Evolutionary conservation across 768 basidiomycete genomes (phyloP), one percentile per base, ranked within the genome.

Genomic region (Suillus spraguei): DNA sequence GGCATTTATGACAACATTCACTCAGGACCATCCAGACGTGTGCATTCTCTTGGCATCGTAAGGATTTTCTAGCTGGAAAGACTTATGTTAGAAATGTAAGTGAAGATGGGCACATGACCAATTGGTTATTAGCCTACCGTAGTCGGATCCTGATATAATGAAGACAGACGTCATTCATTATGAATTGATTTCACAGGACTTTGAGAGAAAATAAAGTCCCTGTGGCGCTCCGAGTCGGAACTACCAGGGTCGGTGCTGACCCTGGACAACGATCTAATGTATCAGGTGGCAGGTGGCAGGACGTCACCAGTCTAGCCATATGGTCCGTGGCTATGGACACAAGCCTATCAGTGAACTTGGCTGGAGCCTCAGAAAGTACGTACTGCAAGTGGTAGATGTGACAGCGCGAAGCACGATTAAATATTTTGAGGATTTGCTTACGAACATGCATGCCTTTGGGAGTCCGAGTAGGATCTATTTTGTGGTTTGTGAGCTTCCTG

Each of bases 151-250:
- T 14, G 8, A 49, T 13, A 24, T 22, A 49, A 49, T 49, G 22
- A 49, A 49, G 24, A 47, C 5, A 6, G 28, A 28, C 28, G 24
- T 13, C 47, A 16, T 49, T 24, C 47, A 1, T 22, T 6, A 13
- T 22, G 22, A 49, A 49, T 28, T 6, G 4, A 65, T 13, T 77
- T 77, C 38, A 78, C 33, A 80, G 62, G 1, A 76, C 72, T 66
- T 86, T 86, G 62, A 86, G 47, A 9, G 84, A 82, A 55, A 84
- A 82, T 3, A 79, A 38, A n/a, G n/a, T n/a, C 33, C 74, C 74
- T 4, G 75, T 49, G 70, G 7, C 65, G 72, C 46, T 81, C 81
- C 17, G 74, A 11, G 6, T 33, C 61, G 22, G 67, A 78, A 82
- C 81, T 39, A 39, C 64, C 9, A 83, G 63, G 16, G 62, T 64